These are phyloP conservation scores for Lumnitzera littorea DNA, from an alignment of 345 rosid genomes.

Conservation along the genomic window DNA sequence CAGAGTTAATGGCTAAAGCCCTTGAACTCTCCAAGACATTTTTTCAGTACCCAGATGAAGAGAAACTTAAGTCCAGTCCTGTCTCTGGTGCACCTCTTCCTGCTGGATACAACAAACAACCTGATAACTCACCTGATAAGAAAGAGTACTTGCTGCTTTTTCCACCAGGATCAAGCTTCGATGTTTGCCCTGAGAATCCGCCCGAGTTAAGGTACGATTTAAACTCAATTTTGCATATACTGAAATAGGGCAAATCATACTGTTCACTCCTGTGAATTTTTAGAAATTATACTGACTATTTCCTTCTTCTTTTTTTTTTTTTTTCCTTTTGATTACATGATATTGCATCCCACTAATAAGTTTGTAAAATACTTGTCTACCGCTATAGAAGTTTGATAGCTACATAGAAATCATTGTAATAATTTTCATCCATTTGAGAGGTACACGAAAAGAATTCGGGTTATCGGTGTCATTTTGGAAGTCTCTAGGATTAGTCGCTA, in stretches of 20 bases:
- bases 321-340: too few relatives aligned
- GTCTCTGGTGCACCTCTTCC: conserved; percentile 28
- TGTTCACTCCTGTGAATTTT: too few relatives aligned
- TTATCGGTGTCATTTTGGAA: too few relatives aligned
- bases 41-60: conserved; percentile 27
- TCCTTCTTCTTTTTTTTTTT: too few relatives aligned
- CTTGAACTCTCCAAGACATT: conserved; percentile 32
- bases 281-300: too few relatives aligned
- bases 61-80: conserved; percentile 25
- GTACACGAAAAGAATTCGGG: too few relatives aligned
- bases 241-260: neutral
- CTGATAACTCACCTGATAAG: conserved; percentile 29
- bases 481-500: too few relatives aligned
- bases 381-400: too few relatives aligned
- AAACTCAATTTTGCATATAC: neutral
- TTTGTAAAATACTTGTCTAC: too few relatives aligned
- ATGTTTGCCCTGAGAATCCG: conserved; percentile 36
- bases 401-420: too few relatives aligned
- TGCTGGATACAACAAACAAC: conserved; percentile 35
- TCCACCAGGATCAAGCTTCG: conserved; percentile 35
- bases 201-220: conserved; percentile 27
- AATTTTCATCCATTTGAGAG: too few relatives aligned
- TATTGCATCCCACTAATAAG: too few relatives aligned
- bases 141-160: conserved; percentile 34
- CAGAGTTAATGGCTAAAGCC: conserved; percentile 22